Evolutionary conservation across 768 basidiomycete species (phyloP), one percentile per base, ranked within the genome.

Genomic region (Boletus sensibilis): DNA sequence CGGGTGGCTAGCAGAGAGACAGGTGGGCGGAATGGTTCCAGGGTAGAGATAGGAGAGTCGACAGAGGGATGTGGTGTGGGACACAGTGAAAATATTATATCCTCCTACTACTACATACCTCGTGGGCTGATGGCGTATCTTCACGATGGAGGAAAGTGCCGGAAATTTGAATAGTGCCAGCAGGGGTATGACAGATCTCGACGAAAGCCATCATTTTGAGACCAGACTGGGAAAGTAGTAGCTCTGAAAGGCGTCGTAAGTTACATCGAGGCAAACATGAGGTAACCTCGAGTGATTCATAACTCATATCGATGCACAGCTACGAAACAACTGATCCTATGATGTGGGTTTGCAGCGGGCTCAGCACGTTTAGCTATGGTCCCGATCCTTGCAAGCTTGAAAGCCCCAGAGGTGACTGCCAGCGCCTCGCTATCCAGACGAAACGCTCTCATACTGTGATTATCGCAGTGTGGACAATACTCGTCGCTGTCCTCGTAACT

Each of bases 391-490:
- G 9, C 1, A 31, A 31, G 9, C 8, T 9, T 9, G 25, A 31
- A 31, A 31, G 29, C 29, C 29, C 9, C 2, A 9, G 29, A 31
- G 29, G 7, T 9, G 29, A 31, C 8, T 27, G 25, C 25, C 25
- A 4, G 25, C 25, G 6, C 25, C n/a, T n/a, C n/a, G n/a, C n/a
- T n/a, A n/a, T n/a, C n/a, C n/a, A n/a, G n/a, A n/a, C n/a, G n/a
- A n/a, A n/a, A n/a, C n/a, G n/a, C n/a, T n/a, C n/a, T n/a, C n/a
- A n/a, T n/a, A n/a, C n/a, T n/a, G 69, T 95, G 95, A 69, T 98
- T 98, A 74, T 98, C 96, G 68, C 96, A 98, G 73, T 97, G 90
- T 0, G 96, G 96, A 69, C 97, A 98, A 69, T 87, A 98, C 73
- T 99, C 96, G 70, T 98, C 95, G 67, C 93, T 94, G 71, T 99